Conservation (phyloP, 345 rosid species). For the Ceriops zippeliana region DNA sequence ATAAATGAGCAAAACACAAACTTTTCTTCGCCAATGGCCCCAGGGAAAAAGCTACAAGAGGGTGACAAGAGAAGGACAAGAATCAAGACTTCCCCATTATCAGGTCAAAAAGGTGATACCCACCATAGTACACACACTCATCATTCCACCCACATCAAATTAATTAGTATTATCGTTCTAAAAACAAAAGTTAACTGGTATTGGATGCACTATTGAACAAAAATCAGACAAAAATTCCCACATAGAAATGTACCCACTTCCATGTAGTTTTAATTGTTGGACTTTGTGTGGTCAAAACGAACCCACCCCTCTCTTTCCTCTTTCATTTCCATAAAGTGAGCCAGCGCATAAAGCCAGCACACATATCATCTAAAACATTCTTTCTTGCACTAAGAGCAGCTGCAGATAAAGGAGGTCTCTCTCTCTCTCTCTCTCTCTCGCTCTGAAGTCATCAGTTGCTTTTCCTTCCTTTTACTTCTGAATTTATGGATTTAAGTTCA, state of each 20-base stretch:
- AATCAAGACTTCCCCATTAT: constrained; percentile 36
- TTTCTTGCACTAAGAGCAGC: constrained; percentile 46
- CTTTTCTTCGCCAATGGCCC: constrained; percentile 21
- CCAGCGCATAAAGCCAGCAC: constrained; percentile 45
- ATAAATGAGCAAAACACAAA: constrained; percentile 24
- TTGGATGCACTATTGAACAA: constrained; percentile 6
- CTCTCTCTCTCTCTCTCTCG: constrained; percentile 29
- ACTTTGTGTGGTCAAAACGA: constrained; percentile 36
- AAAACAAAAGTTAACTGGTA: background rate
- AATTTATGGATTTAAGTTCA: constrained; percentile 47
- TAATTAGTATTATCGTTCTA: constrained; percentile 1
- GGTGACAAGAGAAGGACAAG: constrained; percentile 31
- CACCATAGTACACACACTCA: constrained; percentile 36
- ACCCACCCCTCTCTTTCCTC: constrained; percentile 8
- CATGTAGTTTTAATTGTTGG: background rate
- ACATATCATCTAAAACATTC: constrained; percentile 49
- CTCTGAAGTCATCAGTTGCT: constrained; percentile 45
- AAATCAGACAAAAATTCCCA: constrained; percentile 23
- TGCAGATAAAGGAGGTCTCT: constrained; percentile 44
- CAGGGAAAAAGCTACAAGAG: constrained; percentile 17
- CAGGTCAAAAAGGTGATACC: constrained; percentile 47
- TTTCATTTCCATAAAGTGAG: constrained; percentile 26
- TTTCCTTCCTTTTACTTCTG: constrained; percentile 34
- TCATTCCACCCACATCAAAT: constrained; percentile 40
- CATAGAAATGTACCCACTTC: constrained; percentile 17